Conservation (phyloP, 2,329 filamentous ascomycete genomes). For the Xylariaceae sp. region DNA sequence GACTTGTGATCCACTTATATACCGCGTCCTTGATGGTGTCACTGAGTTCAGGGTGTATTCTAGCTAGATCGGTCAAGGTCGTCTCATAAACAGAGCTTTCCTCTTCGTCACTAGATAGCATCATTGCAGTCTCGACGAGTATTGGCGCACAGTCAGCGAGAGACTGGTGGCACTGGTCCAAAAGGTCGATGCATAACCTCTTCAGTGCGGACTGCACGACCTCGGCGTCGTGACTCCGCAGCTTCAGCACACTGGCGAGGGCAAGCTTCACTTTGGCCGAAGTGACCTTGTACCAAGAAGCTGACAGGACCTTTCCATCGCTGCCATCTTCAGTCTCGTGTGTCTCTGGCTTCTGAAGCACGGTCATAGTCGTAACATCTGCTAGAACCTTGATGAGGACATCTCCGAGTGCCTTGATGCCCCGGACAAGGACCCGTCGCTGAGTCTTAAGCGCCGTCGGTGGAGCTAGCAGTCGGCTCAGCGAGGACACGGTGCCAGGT, state of each 20-base stretch:
- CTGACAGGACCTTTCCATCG: conserved; percentile 34
- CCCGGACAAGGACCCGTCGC: conserved; percentile 56
- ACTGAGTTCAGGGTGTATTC: conserved; percentile 52
- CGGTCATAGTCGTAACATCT: conserved; percentile 46
- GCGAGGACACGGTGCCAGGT: conserved; percentile 75
- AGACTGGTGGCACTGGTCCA: conserved; percentile 72
- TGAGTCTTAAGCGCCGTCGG: conserved; percentile 48
- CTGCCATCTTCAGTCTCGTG: conserved; percentile 16
- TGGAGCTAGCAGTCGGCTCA: conserved; percentile 67
- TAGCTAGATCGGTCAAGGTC: conserved; percentile 53
- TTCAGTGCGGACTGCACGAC: conserved; percentile 64
- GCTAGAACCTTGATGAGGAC: conserved; percentile 49
- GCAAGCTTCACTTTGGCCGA: conserved; percentile 75
- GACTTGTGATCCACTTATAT: conserved; percentile 72
- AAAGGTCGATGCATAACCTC: conserved; percentile 62
- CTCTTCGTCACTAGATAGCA: conserved; percentile 49
- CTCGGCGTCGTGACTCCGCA: conserved; percentile 61
- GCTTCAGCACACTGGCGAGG: conserved; percentile 65
- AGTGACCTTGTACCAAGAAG: conserved; percentile 72
- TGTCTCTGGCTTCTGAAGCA: conserved; percentile 30
- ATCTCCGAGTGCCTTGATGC: conserved; percentile 49
- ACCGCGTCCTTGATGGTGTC: conserved; percentile 62
- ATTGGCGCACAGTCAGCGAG: conserved; percentile 62
- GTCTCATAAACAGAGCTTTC: conserved; percentile 35
- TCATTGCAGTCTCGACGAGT: conserved; percentile 74